Evolutionary conservation across 176 grass and related monocot genomes (phyloP), one percentile per base, ranked within the genome.

Genomic region (Oryza longistaminata): DNA sequence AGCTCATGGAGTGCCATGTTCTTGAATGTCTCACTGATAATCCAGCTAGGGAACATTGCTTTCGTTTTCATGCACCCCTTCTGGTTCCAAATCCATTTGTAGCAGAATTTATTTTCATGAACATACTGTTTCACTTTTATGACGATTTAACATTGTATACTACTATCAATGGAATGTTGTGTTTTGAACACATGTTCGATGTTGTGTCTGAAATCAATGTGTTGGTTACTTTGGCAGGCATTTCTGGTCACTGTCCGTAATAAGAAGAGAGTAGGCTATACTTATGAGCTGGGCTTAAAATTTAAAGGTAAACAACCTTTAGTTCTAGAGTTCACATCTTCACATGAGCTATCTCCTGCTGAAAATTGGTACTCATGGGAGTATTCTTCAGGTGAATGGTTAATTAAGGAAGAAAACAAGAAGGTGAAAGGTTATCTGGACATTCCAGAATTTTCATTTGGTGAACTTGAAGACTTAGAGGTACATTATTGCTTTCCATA

Each of bases 361-460:
- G 42, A 45, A 64, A 45, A 64, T 48, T 9, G 31, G n/a, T 5
- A 49, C 12, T 35, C 14, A 15, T 25, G 60, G 44, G 19, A 24
- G 27, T 75, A 46, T 37, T 34, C 13, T 64, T 44, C 73, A 95
- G 88, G 93, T 22, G 85, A 92, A 72, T 95, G 93, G 88, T 85
- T 70, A 75, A 79, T 90, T 60, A 70, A 84, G 62, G 83, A 88
- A 60, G 90, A 88, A 64, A 83, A 39, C 40, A 92, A 86, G 91
- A 88, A 85, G 78, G 79, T 93, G 4, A 91, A 81, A 76, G 94
- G 94, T 14, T 82, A 92, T 26, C 75, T 97, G 64, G 89, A 93
- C 26, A 90, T 93, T 66, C 91, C 89, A 19, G 94, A 97, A 81
- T 90, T 96, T 80, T 97, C 94, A 76, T 93, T 90, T 86, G 94